Conservation (phyloP, 2,329 filamentous ascomycete species). For the Neoascochyta sp. region DNA sequence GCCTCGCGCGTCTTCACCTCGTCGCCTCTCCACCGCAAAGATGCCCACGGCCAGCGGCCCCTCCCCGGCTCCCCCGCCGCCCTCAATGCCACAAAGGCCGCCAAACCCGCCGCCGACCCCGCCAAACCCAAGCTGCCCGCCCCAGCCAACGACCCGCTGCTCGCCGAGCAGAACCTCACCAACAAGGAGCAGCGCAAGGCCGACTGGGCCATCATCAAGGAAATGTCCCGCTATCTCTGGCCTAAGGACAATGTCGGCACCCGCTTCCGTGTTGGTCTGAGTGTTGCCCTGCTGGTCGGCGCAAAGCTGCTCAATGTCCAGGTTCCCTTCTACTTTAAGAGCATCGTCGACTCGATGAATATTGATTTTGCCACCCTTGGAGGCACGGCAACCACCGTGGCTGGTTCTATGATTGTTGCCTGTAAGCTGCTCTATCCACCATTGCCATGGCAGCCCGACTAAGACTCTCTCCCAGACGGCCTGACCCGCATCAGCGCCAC, state of each 20-base stretch:
- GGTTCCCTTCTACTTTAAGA: conserved; percentile 99
- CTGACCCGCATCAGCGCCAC: conserved; percentile 83
- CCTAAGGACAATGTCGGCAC: conserved; percentile 82
- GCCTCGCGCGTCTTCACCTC: conserved; percentile 43
- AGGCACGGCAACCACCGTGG: conserved; percentile 84
- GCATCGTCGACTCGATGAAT: conserved; percentile 96
- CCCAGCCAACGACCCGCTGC: conserved; percentile 44
- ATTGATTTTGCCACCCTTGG: conserved; percentile 82
- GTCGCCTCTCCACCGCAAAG: conserved; percentile 44
- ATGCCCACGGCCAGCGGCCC: conserved; percentile 36
- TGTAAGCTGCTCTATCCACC: conserved; percentile 49
- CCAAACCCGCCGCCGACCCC: conserved; percentile 18
- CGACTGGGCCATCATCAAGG: conserved; percentile 97
- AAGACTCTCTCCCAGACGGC: conserved; percentile 56
- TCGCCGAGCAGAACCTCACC: conserved; percentile 61
- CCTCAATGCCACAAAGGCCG: conserved; percentile 13
- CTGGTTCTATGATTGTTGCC: conserved; percentile 87
- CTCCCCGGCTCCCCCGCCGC: conserved; percentile 22
- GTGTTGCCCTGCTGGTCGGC: conserved; percentile 78
- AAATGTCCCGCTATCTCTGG: conserved; percentile 96
- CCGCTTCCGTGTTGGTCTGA: conserved; percentile 77
- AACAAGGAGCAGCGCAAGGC: conserved; percentile 89
- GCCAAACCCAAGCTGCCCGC: conserved; percentile 22
- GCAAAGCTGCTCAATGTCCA: conserved; percentile 94
- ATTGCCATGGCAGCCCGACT: conserved; percentile 3